Conservation (phyloP, 2,329 filamentous ascomycete species). For the Claviceps digitariae region DNA sequence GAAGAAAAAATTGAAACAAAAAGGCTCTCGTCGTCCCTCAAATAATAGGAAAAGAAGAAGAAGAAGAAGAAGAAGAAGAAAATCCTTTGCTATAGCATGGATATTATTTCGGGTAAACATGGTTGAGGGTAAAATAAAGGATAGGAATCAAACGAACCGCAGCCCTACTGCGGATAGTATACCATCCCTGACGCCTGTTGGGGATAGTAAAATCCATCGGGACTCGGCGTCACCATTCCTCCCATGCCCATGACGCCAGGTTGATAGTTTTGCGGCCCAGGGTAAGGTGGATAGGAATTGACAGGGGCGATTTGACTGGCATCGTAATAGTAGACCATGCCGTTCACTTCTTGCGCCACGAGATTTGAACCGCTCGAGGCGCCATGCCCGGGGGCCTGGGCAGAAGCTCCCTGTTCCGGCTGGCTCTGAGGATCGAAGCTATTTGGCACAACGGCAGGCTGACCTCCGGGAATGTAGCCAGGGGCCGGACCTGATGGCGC, state of each 20-base stretch:
- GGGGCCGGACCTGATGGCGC: conserved; percentile 38
- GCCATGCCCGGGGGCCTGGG: conserved; percentile 18
- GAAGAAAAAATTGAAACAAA: background rate
- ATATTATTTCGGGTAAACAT: conserved; percentile 19
- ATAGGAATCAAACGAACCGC: conserved; percentile 10
- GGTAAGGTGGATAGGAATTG: conserved; percentile 32
- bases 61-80: too few relatives aligned
- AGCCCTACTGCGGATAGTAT: conserved; percentile 46
- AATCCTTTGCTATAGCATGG: conserved; percentile 8
- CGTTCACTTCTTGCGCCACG: conserved; percentile 79
- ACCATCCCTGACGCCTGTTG: conserved; percentile 41
- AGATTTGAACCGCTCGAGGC: conserved; percentile 27
- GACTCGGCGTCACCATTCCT: conserved; percentile 62
- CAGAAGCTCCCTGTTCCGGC: conserved; percentile 18
- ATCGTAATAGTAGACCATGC: conserved; percentile 93
- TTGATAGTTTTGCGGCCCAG: conserved; percentile 38
- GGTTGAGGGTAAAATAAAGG: conserved; percentile 12
- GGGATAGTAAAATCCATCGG: conserved; percentile 58
- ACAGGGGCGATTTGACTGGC: conserved; percentile 54
- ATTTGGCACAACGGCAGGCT: conserved; percentile 28
- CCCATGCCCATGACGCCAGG: conserved; percentile 54
- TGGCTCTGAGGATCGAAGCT: conserved; percentile 30
- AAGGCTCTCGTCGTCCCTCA: background rate
- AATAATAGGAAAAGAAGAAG: background rate
- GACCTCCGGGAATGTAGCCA: conserved; percentile 42